Evolutionary conservation across 202 grass and related monocot genomes (phyloP).

Genomic region (Miscanthus sacchariflorus): DNA sequence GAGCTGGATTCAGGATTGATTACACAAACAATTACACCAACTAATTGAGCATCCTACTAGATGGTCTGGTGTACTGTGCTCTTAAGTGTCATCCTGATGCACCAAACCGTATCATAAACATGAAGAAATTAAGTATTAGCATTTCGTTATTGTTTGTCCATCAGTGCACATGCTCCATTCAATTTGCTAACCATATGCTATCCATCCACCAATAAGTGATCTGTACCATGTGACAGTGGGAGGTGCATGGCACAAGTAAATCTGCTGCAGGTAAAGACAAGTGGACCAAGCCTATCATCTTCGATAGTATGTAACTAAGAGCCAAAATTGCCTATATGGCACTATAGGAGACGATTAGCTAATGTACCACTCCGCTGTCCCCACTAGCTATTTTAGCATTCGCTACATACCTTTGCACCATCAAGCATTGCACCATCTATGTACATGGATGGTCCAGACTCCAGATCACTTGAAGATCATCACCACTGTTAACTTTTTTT

Average conservation of each 20-base stretch:
- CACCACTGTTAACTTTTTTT: background rate
- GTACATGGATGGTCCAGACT: background rate
- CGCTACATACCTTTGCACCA: background rate
- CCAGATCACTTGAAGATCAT: background rate
- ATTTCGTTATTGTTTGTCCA: background rate
- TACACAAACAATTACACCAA: background rate
- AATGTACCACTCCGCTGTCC: background rate
- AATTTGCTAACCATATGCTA: constrained; percentile 17
- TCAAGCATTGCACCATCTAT: background rate
- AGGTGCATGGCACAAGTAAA: background rate
- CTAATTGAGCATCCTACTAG: background rate
- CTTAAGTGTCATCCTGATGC: background rate
- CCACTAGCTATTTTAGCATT: background rate
- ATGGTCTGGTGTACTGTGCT: background rate
- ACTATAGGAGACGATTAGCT: background rate
- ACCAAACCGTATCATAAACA: background rate
- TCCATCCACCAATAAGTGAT: background rate
- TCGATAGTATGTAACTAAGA: background rate
- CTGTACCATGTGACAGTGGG: background rate
- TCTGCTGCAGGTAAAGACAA: background rate
- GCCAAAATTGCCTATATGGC: background rate
- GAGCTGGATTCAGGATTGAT: background rate
- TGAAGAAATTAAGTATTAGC: background rate
- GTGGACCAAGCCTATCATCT: background rate
- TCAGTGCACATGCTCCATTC: background rate